Evolutionary conservation across 2,329 filamentous ascomycete species (phyloP), one percentile per base, ranked within the genome.

Genomic region (Ustilaginoidea virens): DNA sequence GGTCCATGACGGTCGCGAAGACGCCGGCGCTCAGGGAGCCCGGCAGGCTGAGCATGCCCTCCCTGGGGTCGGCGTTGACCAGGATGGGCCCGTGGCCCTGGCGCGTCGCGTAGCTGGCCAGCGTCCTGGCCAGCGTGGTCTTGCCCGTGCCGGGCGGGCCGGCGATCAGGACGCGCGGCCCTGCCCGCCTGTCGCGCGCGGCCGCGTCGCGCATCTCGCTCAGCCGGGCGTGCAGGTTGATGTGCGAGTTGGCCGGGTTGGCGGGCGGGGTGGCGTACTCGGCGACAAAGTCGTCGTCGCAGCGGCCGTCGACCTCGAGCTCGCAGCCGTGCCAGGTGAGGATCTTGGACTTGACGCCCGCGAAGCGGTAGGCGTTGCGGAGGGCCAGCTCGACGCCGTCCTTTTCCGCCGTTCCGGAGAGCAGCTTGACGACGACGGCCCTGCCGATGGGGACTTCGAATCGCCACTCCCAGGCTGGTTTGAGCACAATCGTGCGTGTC

Each of bases 341-440:
- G 45, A 98, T 78, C 36, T 87, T 86, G 33, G 80, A 80, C 58
- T 92, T 92, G 40, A 69, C 70, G 32, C 82, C 80, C 25, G 69
- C 67, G 53, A 98, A 87, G 18, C 66, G 75, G 58, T 96, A 96
- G 7, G 70, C 66, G 29, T 79, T 78, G 32, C 78, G 79, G 7
- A 71, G 66, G 8, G 85, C 85, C 24, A 98, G 77, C 57, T 98
- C 90, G 31, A 87, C 86, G 48, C 90, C 90, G 49, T 96, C 93
- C 46, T 92, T 74, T 53, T 98, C 90, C 27, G 87, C 90, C 2
- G 77, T 83, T 36, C 90, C 90, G 19, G 68, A 72, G 32, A 82
- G 56, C 16, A 96, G 63, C 59, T 85, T 63, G 27, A 68, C 46
- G 22, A 52, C 51, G 28, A 66, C 34, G 17, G 50, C 42, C 33